Evolutionary conservation across 805 yeast species (phyloP).

Genomic region (Kazachstania taianensis): DNA sequence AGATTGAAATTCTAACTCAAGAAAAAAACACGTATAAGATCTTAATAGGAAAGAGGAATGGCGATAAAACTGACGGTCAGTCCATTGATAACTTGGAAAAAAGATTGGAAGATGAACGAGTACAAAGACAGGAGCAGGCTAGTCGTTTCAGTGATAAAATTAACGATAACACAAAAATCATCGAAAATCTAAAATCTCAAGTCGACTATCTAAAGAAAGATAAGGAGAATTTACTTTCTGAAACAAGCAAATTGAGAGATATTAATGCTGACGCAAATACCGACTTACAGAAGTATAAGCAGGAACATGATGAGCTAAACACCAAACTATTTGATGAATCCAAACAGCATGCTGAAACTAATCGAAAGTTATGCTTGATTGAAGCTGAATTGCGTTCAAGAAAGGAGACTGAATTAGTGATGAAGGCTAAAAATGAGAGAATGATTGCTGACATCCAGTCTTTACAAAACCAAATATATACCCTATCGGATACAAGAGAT

Average conservation of each 20-base stretch:
- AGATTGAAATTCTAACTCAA: conserved; percentile 41
- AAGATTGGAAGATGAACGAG: neutral
- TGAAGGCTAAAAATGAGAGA: neutral
- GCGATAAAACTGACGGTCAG: neutral
- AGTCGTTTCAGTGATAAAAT: neutral
- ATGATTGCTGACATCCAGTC: neutral
- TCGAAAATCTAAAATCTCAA: neutral
- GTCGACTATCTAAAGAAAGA: neutral
- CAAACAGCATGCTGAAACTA: no score
- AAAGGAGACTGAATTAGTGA: neutral
- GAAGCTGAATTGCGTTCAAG: neutral
- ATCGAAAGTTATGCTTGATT: neutral
- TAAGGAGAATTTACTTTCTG: neutral
- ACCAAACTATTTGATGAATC: no score
- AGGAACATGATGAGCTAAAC: neutral
- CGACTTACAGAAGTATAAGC: neutral
- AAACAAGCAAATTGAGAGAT: neutral
- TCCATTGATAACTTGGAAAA: neutral
- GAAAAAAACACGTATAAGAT: conserved; percentile 59
- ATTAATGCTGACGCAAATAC: no score
- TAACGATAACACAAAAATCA: neutral
- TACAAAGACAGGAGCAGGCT: neutral
- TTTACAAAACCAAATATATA: neutral
- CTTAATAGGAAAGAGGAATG: conserved; percentile 2
- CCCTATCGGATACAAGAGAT: neutral